These are phyloP conservation scores for Hibiscus trionum DNA, from an alignment of 345 rosid genomes.

Conservation along the genomic window DNA sequence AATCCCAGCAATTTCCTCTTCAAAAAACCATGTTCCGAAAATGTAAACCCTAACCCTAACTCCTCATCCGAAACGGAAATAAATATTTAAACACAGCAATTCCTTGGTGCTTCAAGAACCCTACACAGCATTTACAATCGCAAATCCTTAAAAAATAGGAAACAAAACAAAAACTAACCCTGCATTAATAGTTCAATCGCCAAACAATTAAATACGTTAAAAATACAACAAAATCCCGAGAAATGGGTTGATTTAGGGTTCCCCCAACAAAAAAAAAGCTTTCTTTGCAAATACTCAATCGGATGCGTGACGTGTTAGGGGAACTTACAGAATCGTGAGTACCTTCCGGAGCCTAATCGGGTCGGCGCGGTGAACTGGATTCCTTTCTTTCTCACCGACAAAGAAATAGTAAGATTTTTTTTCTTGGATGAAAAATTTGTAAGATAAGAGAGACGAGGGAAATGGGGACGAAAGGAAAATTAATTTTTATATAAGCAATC, in stretches of 20 bases:
- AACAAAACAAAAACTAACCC: constrained; percentile 4
- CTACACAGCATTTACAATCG: constrained; percentile 21
- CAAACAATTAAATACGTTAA: not conserved
- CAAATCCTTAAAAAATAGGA: constrained; percentile 14
- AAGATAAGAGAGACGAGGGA: not conserved
- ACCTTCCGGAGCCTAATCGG: not conserved
- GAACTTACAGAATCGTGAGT: not conserved
- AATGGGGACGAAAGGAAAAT: not conserved
- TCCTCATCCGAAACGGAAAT: constrained; percentile 3
- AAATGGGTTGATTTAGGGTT: not conserved
- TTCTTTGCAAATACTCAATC: not conserved
- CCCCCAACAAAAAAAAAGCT: not conserved
- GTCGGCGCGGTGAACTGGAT: not conserved
- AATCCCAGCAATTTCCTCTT: not conserved
- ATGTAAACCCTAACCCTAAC: not conserved
- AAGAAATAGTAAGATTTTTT: not conserved
- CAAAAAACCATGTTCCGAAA: not conserved
- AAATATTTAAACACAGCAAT: constrained; percentile 14
- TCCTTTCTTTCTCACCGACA: not conserved
- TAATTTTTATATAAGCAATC: not conserved
- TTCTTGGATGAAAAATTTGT: not conserved
- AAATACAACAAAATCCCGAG: not conserved
- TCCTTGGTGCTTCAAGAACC: constrained; percentile 39
- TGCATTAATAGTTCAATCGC: not conserved
- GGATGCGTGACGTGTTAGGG: not conserved